Evolutionary conservation across 108 stramenopile genomes (phyloP).

Genomic region (Pseudonitzschia delicatissima): DNA sequence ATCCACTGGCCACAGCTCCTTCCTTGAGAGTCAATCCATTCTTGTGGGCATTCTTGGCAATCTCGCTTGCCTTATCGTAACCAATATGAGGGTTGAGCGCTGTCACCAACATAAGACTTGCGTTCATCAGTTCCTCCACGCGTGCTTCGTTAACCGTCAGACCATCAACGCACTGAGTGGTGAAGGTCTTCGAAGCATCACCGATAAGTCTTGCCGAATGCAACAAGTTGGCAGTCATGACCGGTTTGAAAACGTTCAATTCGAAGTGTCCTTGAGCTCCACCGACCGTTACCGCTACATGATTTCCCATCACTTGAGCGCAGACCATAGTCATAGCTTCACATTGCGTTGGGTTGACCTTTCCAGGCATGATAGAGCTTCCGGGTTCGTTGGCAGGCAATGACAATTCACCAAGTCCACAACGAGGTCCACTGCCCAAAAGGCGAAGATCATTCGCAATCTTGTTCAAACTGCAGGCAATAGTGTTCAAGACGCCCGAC

Average conservation of each 20-base stretch:
- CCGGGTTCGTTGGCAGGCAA: conserved; percentile 98
- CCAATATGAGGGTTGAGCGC: conserved; percentile 98
- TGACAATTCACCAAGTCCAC: conserved; percentile 92
- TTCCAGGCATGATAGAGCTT: conserved; percentile 99
- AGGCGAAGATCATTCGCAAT: conserved; percentile 97
- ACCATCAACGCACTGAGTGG: conserved; percentile 87
- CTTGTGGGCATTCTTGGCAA: conserved; percentile 97
- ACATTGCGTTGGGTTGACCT: conserved; percentile 98
- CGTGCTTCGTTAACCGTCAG: conserved; percentile 82
- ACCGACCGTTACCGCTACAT: conserved; percentile 88
- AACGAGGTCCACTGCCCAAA: conserved; percentile 92
- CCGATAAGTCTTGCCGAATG: conserved; percentile 92
- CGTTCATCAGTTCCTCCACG: conserved; percentile 84
- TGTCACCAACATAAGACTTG: conserved; percentile 96
- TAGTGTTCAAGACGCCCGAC: conserved; percentile 89
- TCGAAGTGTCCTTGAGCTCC: conserved; percentile 98
- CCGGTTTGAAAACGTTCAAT: conserved; percentile 98
- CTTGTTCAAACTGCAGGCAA: conserved; percentile 91
- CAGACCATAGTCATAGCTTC: conserved; percentile 99
- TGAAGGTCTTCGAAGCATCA: conserved; percentile 82
- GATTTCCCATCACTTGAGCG: conserved; percentile 98
- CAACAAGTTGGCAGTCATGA: conserved; percentile 92
- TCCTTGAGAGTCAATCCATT: conserved; percentile 90
- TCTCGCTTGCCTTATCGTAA: conserved; percentile 95
- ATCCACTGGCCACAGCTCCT: conserved; percentile 83